A percentile compares a stretch with the other conserved stretches of the same genome.
Conservation (phyloP, 2,329 filamentous ascomycete genomes). For the Cercospora berteroae region DNA sequence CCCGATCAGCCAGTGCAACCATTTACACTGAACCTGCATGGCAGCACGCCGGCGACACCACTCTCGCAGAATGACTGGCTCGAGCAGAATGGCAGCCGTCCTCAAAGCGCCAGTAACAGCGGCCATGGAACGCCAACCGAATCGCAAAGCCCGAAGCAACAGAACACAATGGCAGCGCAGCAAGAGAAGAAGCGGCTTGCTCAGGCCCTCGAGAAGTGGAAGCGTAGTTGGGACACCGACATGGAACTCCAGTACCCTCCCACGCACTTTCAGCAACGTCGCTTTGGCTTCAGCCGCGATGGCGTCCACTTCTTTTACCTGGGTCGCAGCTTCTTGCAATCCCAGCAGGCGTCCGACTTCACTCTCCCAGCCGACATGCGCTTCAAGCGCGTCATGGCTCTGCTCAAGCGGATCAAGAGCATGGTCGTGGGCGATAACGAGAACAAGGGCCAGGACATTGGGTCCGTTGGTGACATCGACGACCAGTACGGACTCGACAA, state of each 20-base stretch:
- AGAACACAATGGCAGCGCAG: slow-evolving; percentile 46
- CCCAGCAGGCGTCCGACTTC: slow-evolving; percentile 48
- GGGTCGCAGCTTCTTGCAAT: slow-evolving; percentile 63
- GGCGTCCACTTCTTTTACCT: slow-evolving; percentile 73
- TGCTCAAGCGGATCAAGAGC: slow-evolving; percentile 59
- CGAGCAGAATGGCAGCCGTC: slow-evolving; percentile 40
- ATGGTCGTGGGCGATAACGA: slow-evolving; percentile 64
- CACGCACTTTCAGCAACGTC: slow-evolving; percentile 51
- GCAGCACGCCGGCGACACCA: slow-evolving; percentile 56
- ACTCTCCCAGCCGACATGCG: slow-evolving; percentile 57
- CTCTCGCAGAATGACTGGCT: slow-evolving; percentile 61
- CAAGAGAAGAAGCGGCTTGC: slow-evolving; percentile 49
- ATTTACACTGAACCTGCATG: slow-evolving; percentile 32
- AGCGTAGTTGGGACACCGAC: slow-evolving; percentile 68
- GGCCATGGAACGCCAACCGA: slow-evolving; percentile 46
- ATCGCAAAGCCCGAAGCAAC: slow-evolving; percentile 44
- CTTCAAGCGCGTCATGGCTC: slow-evolving; percentile 59
- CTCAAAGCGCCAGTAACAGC: slow-evolving; percentile 34
- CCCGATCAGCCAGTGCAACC: slow-evolving; percentile 29
- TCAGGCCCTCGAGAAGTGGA: slow-evolving; percentile 67
- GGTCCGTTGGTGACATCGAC: slow-evolving; percentile 67
- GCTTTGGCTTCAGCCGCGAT: slow-evolving; percentile 69
- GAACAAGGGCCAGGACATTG: slow-evolving; percentile 64
- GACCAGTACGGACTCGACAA: slow-evolving; percentile 60
- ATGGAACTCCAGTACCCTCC: slow-evolving; percentile 66